These are phyloP conservation scores for Elaphomyces granulatus DNA, from an alignment of 495 filamentous ascomycete species.

Conservation along the genomic window DNA sequence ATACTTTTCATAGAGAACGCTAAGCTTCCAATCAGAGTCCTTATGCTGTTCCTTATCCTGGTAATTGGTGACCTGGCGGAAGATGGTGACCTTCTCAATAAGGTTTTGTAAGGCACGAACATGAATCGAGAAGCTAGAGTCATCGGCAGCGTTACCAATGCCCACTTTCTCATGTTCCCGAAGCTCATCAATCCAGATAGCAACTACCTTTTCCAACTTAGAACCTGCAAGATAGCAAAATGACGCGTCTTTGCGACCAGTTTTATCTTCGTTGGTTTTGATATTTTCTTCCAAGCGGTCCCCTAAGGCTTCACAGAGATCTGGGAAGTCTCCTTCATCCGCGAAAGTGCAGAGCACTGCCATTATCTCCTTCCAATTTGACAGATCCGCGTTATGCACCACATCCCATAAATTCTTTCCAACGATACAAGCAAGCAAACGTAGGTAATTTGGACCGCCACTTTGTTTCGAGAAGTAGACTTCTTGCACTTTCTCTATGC, in stretches of 20 bases:
- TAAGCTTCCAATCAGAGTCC: conserved; percentile 74
- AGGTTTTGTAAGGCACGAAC: conserved; percentile 78
- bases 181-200: conserved; percentile 84
- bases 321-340: conserved; percentile 75
- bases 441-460: conserved; percentile 77
- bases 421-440: conserved; percentile 79
- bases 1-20: conserved; percentile 83
- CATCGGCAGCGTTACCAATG: conserved; percentile 48
- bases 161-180: conserved; percentile 64
- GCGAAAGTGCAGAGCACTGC: conserved; percentile 90
- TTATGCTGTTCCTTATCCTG: conserved; percentile 57
- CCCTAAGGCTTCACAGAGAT: conserved; percentile 91
- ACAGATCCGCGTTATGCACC: conserved; percentile 85
- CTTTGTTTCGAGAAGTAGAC: conserved; percentile 77
- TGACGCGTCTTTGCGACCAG: conserved; percentile 67
- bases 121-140: conserved; percentile 82
- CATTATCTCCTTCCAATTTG: conserved; percentile 95
- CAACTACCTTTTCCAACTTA: conserved; percentile 91
- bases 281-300: conserved; percentile 73
- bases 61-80: conserved; percentile 89
- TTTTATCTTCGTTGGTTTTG: conserved; percentile 30
- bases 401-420: conserved; percentile 98
- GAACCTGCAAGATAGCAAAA: conserved; percentile 94
- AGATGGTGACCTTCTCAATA: conserved; percentile 96
- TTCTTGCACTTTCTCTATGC: conserved; percentile 86